Evolutionary conservation across 1,284 basidiomycete species (phyloP).

Genomic region (Puccinia hordei): DNA sequence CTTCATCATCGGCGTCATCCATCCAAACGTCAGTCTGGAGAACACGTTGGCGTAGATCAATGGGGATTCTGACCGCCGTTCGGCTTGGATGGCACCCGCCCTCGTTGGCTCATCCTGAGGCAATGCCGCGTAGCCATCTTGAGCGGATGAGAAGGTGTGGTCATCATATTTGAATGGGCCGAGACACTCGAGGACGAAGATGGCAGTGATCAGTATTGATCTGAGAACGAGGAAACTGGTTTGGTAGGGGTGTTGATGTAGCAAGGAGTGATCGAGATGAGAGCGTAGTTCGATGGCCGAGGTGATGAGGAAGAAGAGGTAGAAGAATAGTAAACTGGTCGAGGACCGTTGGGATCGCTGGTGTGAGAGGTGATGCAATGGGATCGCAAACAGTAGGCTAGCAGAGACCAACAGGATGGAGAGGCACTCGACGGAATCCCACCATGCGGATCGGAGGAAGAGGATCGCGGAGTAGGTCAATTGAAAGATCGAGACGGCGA

Average conservation of each 20-base stretch:
- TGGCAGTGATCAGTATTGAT: conserved; percentile 64
- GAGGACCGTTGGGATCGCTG: conserved; percentile 76
- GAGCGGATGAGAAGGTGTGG: conserved; percentile 25
- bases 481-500: conserved; percentile 8
- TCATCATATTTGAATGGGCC: conserved; percentile 67
- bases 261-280: conserved; percentile 57
- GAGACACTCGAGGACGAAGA: conserved; percentile 71
- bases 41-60: conserved; percentile 71
- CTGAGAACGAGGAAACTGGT: conserved; percentile 64
- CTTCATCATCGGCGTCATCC: conserved; percentile 75
- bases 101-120: conserved; percentile 52
- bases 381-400: conserved; percentile 23
- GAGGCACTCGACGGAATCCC: conserved; percentile 21
- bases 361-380: conserved; percentile 61
- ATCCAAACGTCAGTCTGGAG: conserved; percentile 68
- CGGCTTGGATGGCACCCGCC: conserved; percentile 45
- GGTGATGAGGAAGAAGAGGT: conserved; percentile 70
- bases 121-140: conserved; percentile 1
- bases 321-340: conserved; percentile 76
- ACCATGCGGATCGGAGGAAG: conserved; percentile 13
- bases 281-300: conserved; percentile 71
- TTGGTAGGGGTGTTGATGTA: conserved; percentile 58
- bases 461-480: neutral
- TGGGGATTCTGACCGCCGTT: conserved; percentile 69
- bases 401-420: neutral